Percentiles rank a stretch among this genome's conserved stretches.
Evolutionary conservation across 306 rosid species (phyloP).

Genomic region (Gillenia trifoliata): DNA sequence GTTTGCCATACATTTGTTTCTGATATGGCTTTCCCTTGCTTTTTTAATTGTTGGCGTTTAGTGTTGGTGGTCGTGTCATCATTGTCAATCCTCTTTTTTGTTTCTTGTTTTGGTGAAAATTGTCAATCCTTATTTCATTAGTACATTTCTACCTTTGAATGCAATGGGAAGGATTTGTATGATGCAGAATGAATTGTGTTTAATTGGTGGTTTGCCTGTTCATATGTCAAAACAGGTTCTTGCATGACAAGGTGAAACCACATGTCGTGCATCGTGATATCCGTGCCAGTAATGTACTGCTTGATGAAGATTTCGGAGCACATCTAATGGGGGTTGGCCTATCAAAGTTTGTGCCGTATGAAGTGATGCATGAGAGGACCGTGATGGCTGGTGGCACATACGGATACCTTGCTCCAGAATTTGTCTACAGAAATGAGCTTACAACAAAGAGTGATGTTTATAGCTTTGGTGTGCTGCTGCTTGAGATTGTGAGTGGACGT

Average conservation of each 20-base stretch:
- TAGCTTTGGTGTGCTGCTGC: conserved; percentile 88
- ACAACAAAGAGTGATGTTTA: conserved; percentile 95
- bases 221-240: conserved; percentile 47
- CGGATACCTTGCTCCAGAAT: conserved; percentile 95
- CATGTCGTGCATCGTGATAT: conserved; percentile 97
- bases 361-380: conserved; percentile 91
- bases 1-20: neutral
- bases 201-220: neutral
- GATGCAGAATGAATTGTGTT: neutral
- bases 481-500: conserved; percentile 89
- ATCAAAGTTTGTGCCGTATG: conserved; percentile 87
- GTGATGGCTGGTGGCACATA: conserved; percentile 98
- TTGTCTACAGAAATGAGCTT: conserved; percentile 86
- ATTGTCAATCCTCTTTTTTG: neutral
- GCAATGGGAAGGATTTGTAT: neutral
- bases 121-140: neutral
- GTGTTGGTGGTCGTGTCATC: neutral
- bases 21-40: neutral
- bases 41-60: neutral
- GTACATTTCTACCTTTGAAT: neutral
- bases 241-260: conserved; percentile 98
- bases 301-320: conserved; percentile 95
- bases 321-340: conserved; percentile 95
- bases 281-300: conserved; percentile 85
- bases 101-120: neutral